A percentile compares a stretch with the other conserved stretches of the same genome.
Evolutionary conservation across 2,329 filamentous ascomycete species (phyloP).

Genomic region (Fusarium staphyleae): DNA sequence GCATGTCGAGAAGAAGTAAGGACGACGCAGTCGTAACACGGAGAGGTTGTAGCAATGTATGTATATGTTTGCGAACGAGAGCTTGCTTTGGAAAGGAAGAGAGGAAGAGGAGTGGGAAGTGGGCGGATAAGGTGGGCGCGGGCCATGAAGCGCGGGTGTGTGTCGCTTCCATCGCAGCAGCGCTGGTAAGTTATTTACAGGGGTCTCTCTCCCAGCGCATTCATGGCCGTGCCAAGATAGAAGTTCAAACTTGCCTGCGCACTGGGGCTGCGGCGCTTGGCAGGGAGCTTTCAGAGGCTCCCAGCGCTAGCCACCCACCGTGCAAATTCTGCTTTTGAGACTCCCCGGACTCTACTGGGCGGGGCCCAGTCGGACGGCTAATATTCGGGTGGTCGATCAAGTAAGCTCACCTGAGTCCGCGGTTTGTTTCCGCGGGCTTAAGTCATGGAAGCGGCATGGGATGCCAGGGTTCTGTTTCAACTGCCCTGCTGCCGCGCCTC

Average conservation of each 20-base stretch:
- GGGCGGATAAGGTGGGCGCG: slow-evolving; percentile 30
- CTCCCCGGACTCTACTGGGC: background rate
- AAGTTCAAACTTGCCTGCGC: background rate
- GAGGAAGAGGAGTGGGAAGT: slow-evolving; percentile 32
- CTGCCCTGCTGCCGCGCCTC: background rate
- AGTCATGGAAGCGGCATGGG: background rate
- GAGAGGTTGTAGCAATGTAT: slow-evolving; percentile 22
- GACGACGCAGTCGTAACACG: slow-evolving; percentile 35
- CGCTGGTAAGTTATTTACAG: too few species aligned
- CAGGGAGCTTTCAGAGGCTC: background rate
- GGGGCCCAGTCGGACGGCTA: too few species aligned
- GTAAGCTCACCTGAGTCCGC: background rate
- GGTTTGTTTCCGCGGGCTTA: background rate
- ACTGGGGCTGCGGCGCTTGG: background rate
- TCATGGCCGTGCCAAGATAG: too few species aligned
- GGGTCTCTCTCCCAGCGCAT: too few species aligned
- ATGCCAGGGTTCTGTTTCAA: background rate
- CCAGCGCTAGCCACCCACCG: background rate
- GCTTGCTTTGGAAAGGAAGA: slow-evolving; percentile 33
- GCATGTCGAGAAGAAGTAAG: slow-evolving; percentile 38
- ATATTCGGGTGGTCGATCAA: background rate
- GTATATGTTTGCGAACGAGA: slow-evolving; percentile 35
- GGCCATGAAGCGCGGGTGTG: slow-evolving; percentile 11
- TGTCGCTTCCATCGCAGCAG: background rate
- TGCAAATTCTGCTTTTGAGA: background rate